phyloP scores from a whole-genome alignment of 352 stramenopile species.

The Blastocystis sp. region DNA sequence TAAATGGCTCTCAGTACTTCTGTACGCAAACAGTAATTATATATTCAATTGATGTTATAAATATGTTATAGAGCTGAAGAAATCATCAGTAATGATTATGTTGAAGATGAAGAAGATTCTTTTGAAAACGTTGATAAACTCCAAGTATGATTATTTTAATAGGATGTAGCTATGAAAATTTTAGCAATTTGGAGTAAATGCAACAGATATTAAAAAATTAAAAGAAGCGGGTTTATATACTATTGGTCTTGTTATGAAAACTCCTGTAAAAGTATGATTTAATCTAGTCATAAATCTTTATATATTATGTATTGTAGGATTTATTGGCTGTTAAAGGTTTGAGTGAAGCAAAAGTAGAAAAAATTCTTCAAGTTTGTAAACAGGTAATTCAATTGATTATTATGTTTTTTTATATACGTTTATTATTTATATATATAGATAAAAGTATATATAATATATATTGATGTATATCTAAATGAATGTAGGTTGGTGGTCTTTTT shows the following conservation, averaged over 20 bases:
- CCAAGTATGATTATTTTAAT: too few species aligned
- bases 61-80: slow-evolving; percentile 15
- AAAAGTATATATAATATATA: too few species aligned
- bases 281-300: background rate
- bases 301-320: background rate
- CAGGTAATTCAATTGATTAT: slow-evolving; percentile 5
- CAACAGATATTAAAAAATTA: slow-evolving; percentile 71
- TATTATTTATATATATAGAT: too few species aligned
- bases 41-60: background rate
- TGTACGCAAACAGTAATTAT: slow-evolving; percentile 26
- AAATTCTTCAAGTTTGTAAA: slow-evolving; percentile 44
- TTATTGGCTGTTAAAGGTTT: slow-evolving; percentile 61
- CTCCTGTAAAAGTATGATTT: slow-evolving; percentile 11
- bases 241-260: slow-evolving; percentile 57
- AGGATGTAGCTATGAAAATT: too few species aligned
- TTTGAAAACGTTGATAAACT: slow-evolving; percentile 51
- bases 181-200: slow-evolving; percentile 64
- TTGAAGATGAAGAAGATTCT: slow-evolving; percentile 15
- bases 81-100: slow-evolving; percentile 10
- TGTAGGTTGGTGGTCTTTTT: slow-evolving; percentile 25
- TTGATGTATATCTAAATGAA: too few species aligned
- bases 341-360: slow-evolving; percentile 62
- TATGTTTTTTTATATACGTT: slow-evolving; percentile 37
- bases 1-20: slow-evolving; percentile 34
- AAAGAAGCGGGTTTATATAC: slow-evolving; percentile 70